Evolutionary conservation across 2,329 filamentous ascomycete genomes (phyloP), one percentile per base, ranked within the genome.

Genomic region (Myotisia sp.): DNA sequence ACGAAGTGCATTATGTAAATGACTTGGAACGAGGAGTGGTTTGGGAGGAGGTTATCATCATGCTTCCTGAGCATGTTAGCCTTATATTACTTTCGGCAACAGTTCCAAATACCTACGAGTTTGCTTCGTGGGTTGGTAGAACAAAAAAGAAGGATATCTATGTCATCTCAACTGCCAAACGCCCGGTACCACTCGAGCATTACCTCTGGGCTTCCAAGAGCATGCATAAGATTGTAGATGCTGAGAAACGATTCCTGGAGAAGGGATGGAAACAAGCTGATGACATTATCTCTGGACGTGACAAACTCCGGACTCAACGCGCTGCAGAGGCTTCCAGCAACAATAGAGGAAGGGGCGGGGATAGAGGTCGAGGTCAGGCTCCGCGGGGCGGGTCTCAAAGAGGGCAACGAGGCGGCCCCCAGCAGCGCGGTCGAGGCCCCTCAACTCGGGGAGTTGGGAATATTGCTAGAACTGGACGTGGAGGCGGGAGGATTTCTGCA

Each of bases 131-230:
- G 90, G 87, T 98, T 16, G 90, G 90, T 7, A 73, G 90, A 33
- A 98, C 90, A 1, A 98, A 98, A 62, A 87, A 92, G 60, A 95
- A 94, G 59, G 82, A 98, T 49, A 95, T 98, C 21, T 98, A 95
- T 53, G 90, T 98, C 47, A 98, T 98, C 36, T 95, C 90, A 0
- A 98, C 90, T 0, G 78, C 86, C 0, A 98, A 98, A 57, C 74
- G 90, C 39, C 90, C 90, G 0, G 84, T 98, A 1, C 90, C 90
- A 0, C 63, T 98, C 2, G 90, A 98, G 49, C 90, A 98, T 55
- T 98, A 87, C 49, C 68, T 98, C 1, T 98, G 90, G 90, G 86
- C 85, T 3, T 80, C 79, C 38, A 95, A 94, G 55, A 74, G 77
- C 23, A 90, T 93, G 52, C 71, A 85, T 62, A 94, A 92, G 58